A percentile compares a stretch with the other conserved stretches of the same genome.
These are phyloP conservation scores for Tylopilus sp. DNA, from an alignment of 1,284 basidiomycete species.

Conservation along the genomic window DNA sequence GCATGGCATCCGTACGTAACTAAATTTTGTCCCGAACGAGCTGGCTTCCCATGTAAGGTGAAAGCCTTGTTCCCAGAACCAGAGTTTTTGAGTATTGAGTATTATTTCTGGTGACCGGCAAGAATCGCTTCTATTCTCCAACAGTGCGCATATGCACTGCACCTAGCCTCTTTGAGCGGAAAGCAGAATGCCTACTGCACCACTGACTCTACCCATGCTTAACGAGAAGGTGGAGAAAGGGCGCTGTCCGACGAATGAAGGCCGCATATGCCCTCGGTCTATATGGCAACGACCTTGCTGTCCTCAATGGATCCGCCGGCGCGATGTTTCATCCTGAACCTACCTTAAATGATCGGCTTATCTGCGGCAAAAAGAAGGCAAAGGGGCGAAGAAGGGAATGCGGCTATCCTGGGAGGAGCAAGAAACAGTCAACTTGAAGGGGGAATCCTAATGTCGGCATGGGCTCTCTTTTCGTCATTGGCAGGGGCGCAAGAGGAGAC, in stretches of 20 bases:
- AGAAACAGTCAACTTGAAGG: slow-evolving; percentile 7
- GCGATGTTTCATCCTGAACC: slow-evolving; percentile 20
- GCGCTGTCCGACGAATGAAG: slow-evolving; percentile 16
- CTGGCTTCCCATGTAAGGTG: slow-evolving; percentile 29
- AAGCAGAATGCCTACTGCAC: slow-evolving; percentile 15
- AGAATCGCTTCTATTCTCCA: slow-evolving; percentile 5
- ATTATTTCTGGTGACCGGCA: slow-evolving; percentile 1
- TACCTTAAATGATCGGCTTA: slow-evolving; percentile 23
- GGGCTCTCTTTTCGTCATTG: slow-evolving; percentile 7
- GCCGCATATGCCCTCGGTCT: slow-evolving; percentile 8
- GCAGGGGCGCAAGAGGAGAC: slow-evolving; percentile 10
- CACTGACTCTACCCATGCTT: slow-evolving; percentile 18
- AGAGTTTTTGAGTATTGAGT: slow-evolving; percentile 19
- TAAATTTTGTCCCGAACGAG: slow-evolving; percentile 24
- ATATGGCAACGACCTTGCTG: slow-evolving; percentile 21
- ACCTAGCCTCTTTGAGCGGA: slow-evolving; percentile 4
- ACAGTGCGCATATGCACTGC: slow-evolving; percentile 6
- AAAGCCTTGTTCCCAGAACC: slow-evolving; percentile 14
- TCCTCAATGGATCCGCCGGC: slow-evolving; percentile 25
- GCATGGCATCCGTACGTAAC: slow-evolving; percentile 28
- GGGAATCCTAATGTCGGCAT: not conserved
- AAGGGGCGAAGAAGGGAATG: slow-evolving; percentile 12
- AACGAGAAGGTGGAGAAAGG: slow-evolving; percentile 21
- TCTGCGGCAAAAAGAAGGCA: slow-evolving; percentile 21
- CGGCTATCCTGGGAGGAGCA: slow-evolving; percentile 11